phyloP scores from a whole-genome alignment of 2,329 filamentous ascomycete species.

The Cladosporium colombiae region DNA sequence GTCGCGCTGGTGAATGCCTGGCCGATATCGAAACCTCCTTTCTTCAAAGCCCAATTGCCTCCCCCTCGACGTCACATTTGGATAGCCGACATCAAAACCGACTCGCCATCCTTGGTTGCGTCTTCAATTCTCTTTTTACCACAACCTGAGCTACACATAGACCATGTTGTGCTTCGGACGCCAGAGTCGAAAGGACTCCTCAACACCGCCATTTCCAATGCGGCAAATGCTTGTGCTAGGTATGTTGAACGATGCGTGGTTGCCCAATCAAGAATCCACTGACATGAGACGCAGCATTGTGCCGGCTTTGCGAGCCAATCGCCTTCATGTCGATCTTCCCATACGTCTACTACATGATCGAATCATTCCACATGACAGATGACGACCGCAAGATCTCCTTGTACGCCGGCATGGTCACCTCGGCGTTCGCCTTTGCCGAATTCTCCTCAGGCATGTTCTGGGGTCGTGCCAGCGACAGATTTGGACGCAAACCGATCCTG shows the following conservation, averaged over 20 bases:
- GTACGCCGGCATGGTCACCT: constrained; percentile 94
- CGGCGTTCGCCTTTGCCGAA: constrained; percentile 92
- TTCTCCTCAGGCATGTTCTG: constrained; percentile 91
- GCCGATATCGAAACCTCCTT: not conserved
- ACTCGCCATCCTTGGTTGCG: not conserved
- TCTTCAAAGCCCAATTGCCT: not conserved
- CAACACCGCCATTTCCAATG: constrained; percentile 52
- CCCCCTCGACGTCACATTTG: not conserved
- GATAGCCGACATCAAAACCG: not conserved
- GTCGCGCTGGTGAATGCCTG: constrained; percentile 20
- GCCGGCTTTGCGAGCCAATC: constrained; percentile 96
- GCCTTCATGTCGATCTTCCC: constrained; percentile 99
- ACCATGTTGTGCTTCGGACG: constrained; percentile 21
- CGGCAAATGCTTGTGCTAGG: constrained; percentile 59
- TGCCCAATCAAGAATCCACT: not conserved
- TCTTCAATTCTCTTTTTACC: not conserved
- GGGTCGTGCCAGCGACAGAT: constrained; percentile 86
- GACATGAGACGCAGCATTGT: constrained; percentile 49
- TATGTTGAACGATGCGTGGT: constrained; percentile 35
- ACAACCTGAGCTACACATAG: constrained; percentile 15
- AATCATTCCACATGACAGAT: constrained; percentile 82
- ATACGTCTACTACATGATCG: constrained; percentile 97
- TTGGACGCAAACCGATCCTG: constrained; percentile 90
- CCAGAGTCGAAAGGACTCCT: constrained; percentile 28
- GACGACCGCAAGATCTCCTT: constrained; percentile 80